Evolutionary conservation across 495 filamentous ascomycete species (phyloP).

Genomic region (Talaromyces adpressus): DNA sequence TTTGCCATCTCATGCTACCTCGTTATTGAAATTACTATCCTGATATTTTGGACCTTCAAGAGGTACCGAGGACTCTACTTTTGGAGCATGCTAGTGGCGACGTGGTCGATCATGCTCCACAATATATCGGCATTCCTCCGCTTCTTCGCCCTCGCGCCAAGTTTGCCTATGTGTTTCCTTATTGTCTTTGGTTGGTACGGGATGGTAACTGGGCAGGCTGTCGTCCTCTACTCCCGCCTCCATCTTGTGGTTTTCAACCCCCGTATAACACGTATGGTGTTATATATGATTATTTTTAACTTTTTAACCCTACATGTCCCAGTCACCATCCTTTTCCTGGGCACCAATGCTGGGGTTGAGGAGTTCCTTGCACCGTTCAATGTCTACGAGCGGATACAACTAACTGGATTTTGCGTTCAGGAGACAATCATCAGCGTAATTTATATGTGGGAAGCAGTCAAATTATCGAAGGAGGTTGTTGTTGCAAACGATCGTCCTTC

Average conservation of each 20-base stretch:
- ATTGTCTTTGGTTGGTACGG: constrained; percentile 22
- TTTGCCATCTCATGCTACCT: constrained; percentile 29
- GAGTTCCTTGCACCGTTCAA: constrained; percentile 23
- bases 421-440: constrained; percentile 41
- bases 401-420: constrained; percentile 34
- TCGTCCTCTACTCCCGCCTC: constrained; percentile 35
- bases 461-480: constrained; percentile 25
- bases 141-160: constrained; percentile 20
- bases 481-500: constrained; percentile 20
- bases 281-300: constrained; percentile 28
- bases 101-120: constrained; percentile 20
- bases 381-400: constrained; percentile 35
- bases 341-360: constrained; percentile 16
- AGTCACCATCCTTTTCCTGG: constrained; percentile 19
- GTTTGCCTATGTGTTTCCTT: constrained; percentile 19
- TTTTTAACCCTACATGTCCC: constrained; percentile 24
- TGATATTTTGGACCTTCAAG: constrained; percentile 34
- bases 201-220: constrained; percentile 28
- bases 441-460: constrained; percentile 38
- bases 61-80: constrained; percentile 35
- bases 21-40: constrained; percentile 28
- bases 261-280: constrained; percentile 16
- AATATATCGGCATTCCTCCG: constrained; percentile 22
- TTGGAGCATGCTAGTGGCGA: constrained; percentile 32
- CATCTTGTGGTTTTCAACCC: constrained; percentile 25